These are phyloP conservation scores for Hypoxylon fuscum DNA, from an alignment of 495 filamentous ascomycete species.

Conservation along the genomic window DNA sequence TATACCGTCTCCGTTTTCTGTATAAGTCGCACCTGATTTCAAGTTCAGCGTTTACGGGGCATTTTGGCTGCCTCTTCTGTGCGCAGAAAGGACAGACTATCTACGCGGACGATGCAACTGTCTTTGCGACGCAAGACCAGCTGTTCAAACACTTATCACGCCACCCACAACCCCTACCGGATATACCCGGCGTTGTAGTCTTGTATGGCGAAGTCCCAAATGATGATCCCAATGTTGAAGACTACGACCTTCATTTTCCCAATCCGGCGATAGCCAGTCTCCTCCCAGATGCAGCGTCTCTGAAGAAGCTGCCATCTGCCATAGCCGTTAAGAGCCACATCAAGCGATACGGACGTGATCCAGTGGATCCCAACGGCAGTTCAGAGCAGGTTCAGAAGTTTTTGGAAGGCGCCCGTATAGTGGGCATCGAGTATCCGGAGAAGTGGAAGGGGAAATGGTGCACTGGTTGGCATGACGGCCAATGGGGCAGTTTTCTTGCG, in stretches of 20 bases:
- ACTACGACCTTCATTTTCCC: constrained; percentile 57
- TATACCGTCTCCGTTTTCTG: constrained; percentile 48
- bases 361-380: constrained; percentile 48
- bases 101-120: constrained; percentile 50
- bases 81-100: constrained; percentile 38
- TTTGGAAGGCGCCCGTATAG: constrained; percentile 52
- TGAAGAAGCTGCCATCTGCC: constrained; percentile 46
- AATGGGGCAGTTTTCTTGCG: constrained; percentile 52
- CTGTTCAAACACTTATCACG: constrained; percentile 48
- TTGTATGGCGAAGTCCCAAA: constrained; percentile 47
- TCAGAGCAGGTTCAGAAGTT: constrained; percentile 53
- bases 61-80: constrained; percentile 52
- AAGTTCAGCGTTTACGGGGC: constrained; percentile 25
- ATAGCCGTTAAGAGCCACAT: constrained; percentile 46
- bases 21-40: constrained; percentile 51
- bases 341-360: constrained; percentile 40
- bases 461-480: constrained; percentile 56
- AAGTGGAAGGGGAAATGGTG: constrained; percentile 57
- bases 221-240: constrained; percentile 29
- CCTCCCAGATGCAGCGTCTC: constrained; percentile 41
- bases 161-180: constrained; percentile 51
- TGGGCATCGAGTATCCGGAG: constrained; percentile 56
- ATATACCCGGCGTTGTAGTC: constrained; percentile 47
- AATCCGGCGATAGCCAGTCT: constrained; percentile 43
- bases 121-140: constrained; percentile 45